Evolutionary conservation across 2,329 filamentous ascomycete genomes (phyloP).

Genomic region (Seiridium unicorne): DNA sequence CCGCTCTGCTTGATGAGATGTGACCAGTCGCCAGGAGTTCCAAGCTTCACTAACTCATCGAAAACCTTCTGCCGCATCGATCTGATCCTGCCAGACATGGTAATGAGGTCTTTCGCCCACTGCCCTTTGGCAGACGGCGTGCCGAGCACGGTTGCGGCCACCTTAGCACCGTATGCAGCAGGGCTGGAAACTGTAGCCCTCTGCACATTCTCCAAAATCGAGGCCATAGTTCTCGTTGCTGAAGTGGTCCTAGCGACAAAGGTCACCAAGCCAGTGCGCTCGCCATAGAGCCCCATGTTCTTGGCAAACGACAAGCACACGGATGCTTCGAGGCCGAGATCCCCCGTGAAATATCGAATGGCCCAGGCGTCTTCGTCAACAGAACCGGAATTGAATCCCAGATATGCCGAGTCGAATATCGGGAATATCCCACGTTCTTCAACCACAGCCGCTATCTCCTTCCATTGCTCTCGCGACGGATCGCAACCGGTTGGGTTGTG

Average conservation of each 20-base stretch:
- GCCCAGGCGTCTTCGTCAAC: conserved; percentile 29
- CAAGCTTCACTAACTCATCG: conserved; percentile 26
- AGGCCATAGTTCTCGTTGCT: conserved; percentile 16
- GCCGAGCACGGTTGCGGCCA: conserved; percentile 31
- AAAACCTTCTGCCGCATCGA: conserved; percentile 32
- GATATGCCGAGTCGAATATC: conserved; percentile 32
- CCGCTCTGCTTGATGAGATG: conserved; percentile 35
- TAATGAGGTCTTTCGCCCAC: conserved; percentile 33
- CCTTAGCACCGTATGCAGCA: conserved; percentile 31
- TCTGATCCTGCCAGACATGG: conserved; percentile 34
- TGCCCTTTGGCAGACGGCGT: conserved; percentile 23
- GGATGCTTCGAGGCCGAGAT: conserved; percentile 45
- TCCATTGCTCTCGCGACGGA: conserved; percentile 31
- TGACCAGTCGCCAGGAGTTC: conserved; percentile 34
- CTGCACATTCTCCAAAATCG: conserved; percentile 29
- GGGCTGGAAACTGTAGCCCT: conserved; percentile 33
- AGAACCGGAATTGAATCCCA: conserved; percentile 27
- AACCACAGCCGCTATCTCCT: conserved; percentile 21
- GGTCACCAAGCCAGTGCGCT: conserved; percentile 29
- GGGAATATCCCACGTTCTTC: conserved; percentile 23
- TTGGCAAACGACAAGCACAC: conserved; percentile 63
- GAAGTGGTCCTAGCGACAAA: conserved; percentile 22
- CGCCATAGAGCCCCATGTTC: conserved; percentile 49
- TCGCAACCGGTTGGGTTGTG: conserved; percentile 43
- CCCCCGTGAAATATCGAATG: conserved; percentile 28